phyloP scores from a whole-genome alignment of 176 grass and related monocot species.

The Lolium multiflorum region DNA sequence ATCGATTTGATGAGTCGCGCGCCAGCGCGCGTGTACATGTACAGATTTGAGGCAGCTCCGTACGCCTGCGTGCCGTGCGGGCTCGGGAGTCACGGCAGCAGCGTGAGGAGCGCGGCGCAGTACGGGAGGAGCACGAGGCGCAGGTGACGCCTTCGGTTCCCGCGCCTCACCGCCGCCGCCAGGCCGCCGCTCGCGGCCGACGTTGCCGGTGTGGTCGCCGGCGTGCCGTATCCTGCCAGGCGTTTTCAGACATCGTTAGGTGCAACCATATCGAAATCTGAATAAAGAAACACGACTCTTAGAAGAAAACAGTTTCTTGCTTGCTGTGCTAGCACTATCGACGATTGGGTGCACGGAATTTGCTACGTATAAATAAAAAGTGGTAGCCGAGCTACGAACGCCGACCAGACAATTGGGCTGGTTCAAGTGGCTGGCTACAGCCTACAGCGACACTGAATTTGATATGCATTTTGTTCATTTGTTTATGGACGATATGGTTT shows the following conservation, averaged over 20 bases:
- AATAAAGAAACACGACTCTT: background rate
- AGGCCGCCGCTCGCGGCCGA: slow-evolving; percentile 13
- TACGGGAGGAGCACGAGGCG: background rate
- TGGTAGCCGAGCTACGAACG: background rate
- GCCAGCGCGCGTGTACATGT: slow-evolving; percentile 46
- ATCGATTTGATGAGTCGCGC: slow-evolving; percentile 41
- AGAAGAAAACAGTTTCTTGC: background rate
- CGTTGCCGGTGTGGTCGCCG: slow-evolving; percentile 33
- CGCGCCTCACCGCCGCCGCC: background rate
- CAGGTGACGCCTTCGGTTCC: background rate
- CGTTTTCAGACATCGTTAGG: slow-evolving; percentile 3
- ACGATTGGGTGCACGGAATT: background rate
- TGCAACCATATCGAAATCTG: background rate
- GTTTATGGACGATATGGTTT: background rate
- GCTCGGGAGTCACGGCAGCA: slow-evolving; percentile 17
- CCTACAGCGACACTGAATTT: background rate
- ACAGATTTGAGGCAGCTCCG: background rate
- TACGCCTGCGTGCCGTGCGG: background rate
- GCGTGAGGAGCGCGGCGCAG: slow-evolving; percentile 12
- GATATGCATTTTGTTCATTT: background rate
- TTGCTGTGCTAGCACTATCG: background rate
- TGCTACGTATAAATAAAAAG: background rate
- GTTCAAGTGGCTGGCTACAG: background rate
- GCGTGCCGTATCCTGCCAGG: slow-evolving; percentile 41
- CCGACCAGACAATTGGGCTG: background rate